Evolutionary conservation across 768 basidiomycete genomes (phyloP), one percentile per base, ranked within the genome.

Genomic region (Termitomyces sp.): DNA sequence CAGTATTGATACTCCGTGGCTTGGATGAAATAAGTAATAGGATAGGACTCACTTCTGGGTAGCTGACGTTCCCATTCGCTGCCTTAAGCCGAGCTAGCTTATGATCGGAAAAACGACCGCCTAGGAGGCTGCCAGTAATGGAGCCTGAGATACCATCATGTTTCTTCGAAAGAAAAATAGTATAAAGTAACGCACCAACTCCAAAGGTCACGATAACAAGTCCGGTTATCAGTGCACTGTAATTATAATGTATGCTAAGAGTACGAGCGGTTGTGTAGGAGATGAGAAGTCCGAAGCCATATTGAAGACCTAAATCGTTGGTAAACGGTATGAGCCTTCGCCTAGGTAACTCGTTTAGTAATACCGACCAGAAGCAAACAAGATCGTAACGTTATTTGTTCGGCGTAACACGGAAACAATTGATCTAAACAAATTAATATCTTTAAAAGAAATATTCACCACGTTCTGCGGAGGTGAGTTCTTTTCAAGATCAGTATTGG

Each of bases 141-240:
- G 68, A 71, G 4, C 79, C 79, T 76, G 53, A 59, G 17, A 37
- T 11, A 11, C 23, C 14, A 23, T 52, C 17, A 19, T 21, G 53
- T 43, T 43, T 31, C 51, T 34, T 23, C 17, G 12, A 29, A 44
- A 37, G 12, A 44, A 46, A 14, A 37, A 21, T n/a, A 5, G 57
- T 34, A 58, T 14, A 44, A 65, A 77, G 37, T 58, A 84, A 65
- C 78, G 37, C 56, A 85, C 89, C 88, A 17, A 81, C 61, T 45
- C 93, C 93, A 62, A 85, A 89, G 0, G 87, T 70, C 10, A 97
- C 79, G 6, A 94, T 80, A 10, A 92, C 83, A 27, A 94, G 69
- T 4, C 94, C 94, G 45, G 90, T 83, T 46, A 84, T 75, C 4
- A 95, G 73, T 0, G 93, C 75, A 43, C 82, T 74, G 67, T 87